Evolutionary conservation across 2,329 filamentous ascomycete genomes (phyloP).

Genomic region (Chrysosphaeria jannelii): DNA sequence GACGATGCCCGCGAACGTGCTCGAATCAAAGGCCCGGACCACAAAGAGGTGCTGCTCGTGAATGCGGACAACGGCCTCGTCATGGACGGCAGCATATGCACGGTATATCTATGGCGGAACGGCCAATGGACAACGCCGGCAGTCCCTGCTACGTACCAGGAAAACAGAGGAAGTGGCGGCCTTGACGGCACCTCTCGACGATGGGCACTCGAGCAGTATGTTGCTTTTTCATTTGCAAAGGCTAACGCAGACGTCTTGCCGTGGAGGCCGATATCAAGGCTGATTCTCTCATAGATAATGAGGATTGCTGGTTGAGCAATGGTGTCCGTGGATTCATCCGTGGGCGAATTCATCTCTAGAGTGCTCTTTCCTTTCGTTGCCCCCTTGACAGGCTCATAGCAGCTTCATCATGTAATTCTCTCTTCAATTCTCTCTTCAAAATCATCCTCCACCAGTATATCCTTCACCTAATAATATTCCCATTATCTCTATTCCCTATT

Average conservation of each 20-base stretch:
- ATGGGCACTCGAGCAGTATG: conserved; percentile 46
- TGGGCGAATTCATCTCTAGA: conserved; percentile 11
- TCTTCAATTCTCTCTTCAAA: neutral
- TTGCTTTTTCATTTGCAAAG: conserved; percentile 1
- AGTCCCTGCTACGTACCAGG: conserved; percentile 14
- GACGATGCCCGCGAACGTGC: conserved; percentile 33
- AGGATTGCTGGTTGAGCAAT: conserved; percentile 72
- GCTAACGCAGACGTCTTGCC: conserved; percentile 19
- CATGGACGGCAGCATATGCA: conserved; percentile 68
- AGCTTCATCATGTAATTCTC: neutral
- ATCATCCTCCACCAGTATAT: neutral
- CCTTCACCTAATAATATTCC: neutral
- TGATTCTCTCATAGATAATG: conserved; percentile 32
- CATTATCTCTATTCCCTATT: neutral
- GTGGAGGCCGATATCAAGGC: conserved; percentile 30
- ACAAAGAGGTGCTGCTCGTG: conserved; percentile 46
- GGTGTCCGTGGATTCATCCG: conserved; percentile 50
- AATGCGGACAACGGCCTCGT: conserved; percentile 28
- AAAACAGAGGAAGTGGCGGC: conserved; percentile 29
- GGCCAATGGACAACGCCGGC: conserved; percentile 57
- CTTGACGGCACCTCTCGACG: conserved; percentile 57
- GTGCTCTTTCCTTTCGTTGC: too few relatives aligned
- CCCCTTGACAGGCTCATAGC: neutral
- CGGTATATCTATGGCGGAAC: conserved; percentile 47
- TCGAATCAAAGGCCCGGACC: conserved; percentile 20